These are phyloP conservation scores for Pochonia chlamydosporia DNA, from an alignment of 2,329 filamentous ascomycete genomes.

Conservation along the genomic window DNA sequence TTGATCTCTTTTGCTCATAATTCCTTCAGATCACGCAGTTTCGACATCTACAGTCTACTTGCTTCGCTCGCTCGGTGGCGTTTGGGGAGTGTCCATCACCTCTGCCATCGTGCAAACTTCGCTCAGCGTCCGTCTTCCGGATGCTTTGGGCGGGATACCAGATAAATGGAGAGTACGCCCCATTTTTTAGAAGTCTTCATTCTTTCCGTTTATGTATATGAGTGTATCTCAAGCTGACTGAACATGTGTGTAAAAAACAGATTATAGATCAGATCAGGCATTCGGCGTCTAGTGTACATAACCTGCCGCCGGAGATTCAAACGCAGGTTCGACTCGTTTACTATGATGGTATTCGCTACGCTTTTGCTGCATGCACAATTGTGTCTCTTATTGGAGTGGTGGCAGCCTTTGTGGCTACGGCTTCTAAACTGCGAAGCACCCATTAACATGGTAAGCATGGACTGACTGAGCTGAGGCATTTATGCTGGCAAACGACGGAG, in stretches of 20 bases:
- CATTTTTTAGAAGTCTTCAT: slow-evolving; percentile 14
- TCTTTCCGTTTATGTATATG: not conserved
- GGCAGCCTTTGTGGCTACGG: slow-evolving; percentile 23
- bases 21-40: slow-evolving; percentile 49
- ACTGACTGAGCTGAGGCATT: too few relatives aligned
- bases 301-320: slow-evolving; percentile 50
- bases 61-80: slow-evolving; percentile 55
- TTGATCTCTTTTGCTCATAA: not conserved
- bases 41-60: slow-evolving; percentile 58
- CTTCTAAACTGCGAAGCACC: slow-evolving; percentile 24
- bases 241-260: slow-evolving; percentile 25
- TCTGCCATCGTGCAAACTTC: slow-evolving; percentile 59
- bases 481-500: too few relatives aligned
- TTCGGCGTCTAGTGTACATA: slow-evolving; percentile 49
- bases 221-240: slow-evolving; percentile 11
- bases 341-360: slow-evolving; percentile 51
- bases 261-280: slow-evolving; percentile 57
- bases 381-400: slow-evolving; percentile 41
- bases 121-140: slow-evolving; percentile 46
- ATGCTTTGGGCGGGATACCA: slow-evolving; percentile 47
- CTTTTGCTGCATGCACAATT: slow-evolving; percentile 48
- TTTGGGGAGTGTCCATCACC: slow-evolving; percentile 59
- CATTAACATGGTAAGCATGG: too few relatives aligned
- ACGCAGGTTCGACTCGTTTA: slow-evolving; percentile 52
- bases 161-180: slow-evolving; percentile 51